Base-by-base conservation (phyloP, 1,139 yeast species). In the Geotrichum siamense region DNA sequence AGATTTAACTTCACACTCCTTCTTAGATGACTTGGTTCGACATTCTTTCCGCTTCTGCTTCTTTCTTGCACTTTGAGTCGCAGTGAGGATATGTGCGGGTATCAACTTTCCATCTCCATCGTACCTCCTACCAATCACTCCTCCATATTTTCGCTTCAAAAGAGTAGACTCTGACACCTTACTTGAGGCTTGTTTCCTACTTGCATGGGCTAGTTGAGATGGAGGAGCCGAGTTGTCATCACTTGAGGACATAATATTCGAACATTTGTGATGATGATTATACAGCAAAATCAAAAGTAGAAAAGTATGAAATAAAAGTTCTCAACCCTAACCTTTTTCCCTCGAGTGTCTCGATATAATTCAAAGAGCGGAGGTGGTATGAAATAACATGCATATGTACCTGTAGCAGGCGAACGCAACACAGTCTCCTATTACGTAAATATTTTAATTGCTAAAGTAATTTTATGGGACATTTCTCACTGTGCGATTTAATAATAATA, bases 1-100 rank as follows among this genome's bases (percentile, higher is more conserved):
- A 6, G 5, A 8, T 16, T 31, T n/a, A 5, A 31, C 35, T 69
- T 72, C 49, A 68, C 72, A 48, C 61, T 35, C 43, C 20, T 39
- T 68, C 2, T 63, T 69, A 25, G 32, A 40, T 22, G 50, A 56
- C 10, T 51, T 51, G 29, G 47, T 51, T 28, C 47, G 9, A 21
- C 25, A 20, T 16, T 41, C 43, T 12, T 27, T 23, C 13, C 33
- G 32, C 15, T 30, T 25, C 30, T 22, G 17, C 28, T 34, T 39
- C 47, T 20, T 35, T 10, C 9, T 23, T 23, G 6, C 10, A 23
- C 26, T 23, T 10, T 6, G 19, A 5, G 40, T 38, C 13, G 32
- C 25, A 3, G 40, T 28, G 12, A 38, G 17, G 6, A 30, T 34
- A 6, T 28, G 25, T 8, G 45, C 34, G 26, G 45, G 45, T 6